These are phyloP conservation scores for Alternaria sp. DNA, from an alignment of 2,329 filamentous ascomycete genomes.

Conservation along the genomic window DNA sequence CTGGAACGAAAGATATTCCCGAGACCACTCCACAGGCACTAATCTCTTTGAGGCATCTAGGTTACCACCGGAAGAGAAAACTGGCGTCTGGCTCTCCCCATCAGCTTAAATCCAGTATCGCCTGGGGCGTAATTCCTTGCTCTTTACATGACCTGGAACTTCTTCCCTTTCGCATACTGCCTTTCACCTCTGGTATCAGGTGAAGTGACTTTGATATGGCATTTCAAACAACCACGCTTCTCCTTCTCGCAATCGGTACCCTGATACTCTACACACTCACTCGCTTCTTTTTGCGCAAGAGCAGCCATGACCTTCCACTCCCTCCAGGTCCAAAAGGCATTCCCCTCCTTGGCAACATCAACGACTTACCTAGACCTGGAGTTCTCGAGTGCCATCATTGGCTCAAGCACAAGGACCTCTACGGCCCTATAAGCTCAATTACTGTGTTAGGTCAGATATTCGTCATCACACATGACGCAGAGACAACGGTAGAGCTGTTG, in stretches of 20 bases:
- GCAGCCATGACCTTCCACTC: constrained; percentile 32
- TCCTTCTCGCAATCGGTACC: not conserved
- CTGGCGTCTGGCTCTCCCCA: not conserved
- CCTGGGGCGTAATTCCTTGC: too few relatives aligned
- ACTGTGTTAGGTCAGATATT: constrained; percentile 43
- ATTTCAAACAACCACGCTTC: not conserved
- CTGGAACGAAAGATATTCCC: not conserved
- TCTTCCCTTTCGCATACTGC: too few relatives aligned
- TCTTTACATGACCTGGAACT: fast-evolving
- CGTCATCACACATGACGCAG: constrained; percentile 41
- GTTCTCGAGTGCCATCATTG: constrained; percentile 55
- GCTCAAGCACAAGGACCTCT: constrained; percentile 54
- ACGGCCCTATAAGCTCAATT: constrained; percentile 45
- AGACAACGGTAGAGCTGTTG: constrained; percentile 39
- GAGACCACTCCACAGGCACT: not conserved
- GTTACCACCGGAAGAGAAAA: not conserved
- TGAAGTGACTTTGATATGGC: not conserved
- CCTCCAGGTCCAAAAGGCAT: constrained; percentile 62
- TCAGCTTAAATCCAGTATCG: not conserved
- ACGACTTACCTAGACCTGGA: constrained; percentile 56
- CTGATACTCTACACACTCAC: not conserved
- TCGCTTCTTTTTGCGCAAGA: not conserved
- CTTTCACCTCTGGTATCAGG: not conserved
- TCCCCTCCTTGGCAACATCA: constrained; percentile 61
- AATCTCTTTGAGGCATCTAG: not conserved